Percentiles rank a stretch among this genome's conserved stretches.
phyloP scores from a whole-genome alignment of 1,284 basidiomycete genomes.

The Coniophora puteana region DNA sequence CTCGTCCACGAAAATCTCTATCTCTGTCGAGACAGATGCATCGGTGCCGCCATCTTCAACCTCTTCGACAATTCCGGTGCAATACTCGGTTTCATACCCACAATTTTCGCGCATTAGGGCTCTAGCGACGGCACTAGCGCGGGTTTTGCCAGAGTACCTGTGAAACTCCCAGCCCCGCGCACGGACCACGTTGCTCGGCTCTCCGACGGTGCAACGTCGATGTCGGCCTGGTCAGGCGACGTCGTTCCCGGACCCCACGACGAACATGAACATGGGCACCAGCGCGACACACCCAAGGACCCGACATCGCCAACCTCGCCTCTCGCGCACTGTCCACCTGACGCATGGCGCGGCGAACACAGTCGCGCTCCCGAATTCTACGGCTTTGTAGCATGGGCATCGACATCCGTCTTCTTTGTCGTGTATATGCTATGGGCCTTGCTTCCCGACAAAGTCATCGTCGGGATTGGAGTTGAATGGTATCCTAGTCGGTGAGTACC shows the following conservation, averaged over 20 bases:
- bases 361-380: slow-evolving; percentile 80
- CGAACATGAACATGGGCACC: no score
- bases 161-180: neutral
- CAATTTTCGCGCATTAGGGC: no score
- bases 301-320: slow-evolving; percentile 53
- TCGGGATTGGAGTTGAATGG: slow-evolving; percentile 71
- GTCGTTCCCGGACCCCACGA: no score
- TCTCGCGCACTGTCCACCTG: slow-evolving; percentile 47
- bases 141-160: no score
- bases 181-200: neutral
- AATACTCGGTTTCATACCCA: no score
- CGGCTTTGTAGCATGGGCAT: slow-evolving; percentile 81
- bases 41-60: no score
- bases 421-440: slow-evolving; percentile 70
- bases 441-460: slow-evolving; percentile 54
- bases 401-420: slow-evolving; percentile 69
- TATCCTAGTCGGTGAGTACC: slow-evolving; percentile 77
- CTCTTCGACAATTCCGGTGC: no score
- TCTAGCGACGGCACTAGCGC: no score
- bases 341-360: slow-evolving; percentile 38
- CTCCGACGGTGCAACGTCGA: neutral
- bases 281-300: slow-evolving; percentile 13
- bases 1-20: no score
- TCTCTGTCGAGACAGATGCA: no score
- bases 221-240: no score